Evolutionary conservation across 2,329 filamentous ascomycete species (phyloP).

Genomic region (Arthrocladium fulminans): DNA sequence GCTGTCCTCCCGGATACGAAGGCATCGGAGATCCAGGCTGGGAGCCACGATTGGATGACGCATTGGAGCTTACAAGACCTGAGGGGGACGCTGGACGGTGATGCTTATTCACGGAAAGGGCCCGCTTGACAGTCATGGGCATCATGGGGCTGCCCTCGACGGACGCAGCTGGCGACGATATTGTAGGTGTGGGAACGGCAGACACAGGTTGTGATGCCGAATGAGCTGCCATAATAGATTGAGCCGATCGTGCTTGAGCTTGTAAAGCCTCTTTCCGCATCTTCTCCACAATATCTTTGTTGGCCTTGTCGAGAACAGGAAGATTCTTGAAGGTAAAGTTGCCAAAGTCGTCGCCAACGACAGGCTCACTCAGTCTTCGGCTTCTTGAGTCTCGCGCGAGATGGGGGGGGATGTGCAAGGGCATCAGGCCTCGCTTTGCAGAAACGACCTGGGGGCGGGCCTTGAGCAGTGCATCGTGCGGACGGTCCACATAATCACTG

Average conservation of each 20-base stretch:
- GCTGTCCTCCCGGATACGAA: constrained; percentile 88
- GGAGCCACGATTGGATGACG: constrained; percentile 79
- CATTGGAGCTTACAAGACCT: constrained; percentile 64
- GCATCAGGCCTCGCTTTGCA: constrained; percentile 86
- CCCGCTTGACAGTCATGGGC: constrained; percentile 70
- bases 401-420: constrained; percentile 90
- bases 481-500: constrained; percentile 75
- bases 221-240: constrained; percentile 18
- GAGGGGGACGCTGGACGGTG: constrained; percentile 84
- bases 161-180: constrained; percentile 54
- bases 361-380: constrained; percentile 81
- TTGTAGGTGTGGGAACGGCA: constrained; percentile 26
- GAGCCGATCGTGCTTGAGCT: constrained; percentile 44
- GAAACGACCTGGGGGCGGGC: constrained; percentile 80
- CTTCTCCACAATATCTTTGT: constrained; percentile 98
- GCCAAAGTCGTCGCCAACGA: constrained; percentile 85
- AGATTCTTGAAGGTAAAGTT: constrained; percentile 96
- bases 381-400: constrained; percentile 76
- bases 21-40: constrained; percentile 81
- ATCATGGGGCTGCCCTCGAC: constrained; percentile 80
- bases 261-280: constrained; percentile 83
- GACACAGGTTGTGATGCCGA: constrained; percentile 35
- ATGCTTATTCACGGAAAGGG: constrained; percentile 72
- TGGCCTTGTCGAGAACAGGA: constrained; percentile 91
- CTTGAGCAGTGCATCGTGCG: constrained; percentile 86